These are phyloP conservation scores for Amanita rimosa DNA, from an alignment of 768 basidiomycete genomes.

Conservation along the genomic window DNA sequence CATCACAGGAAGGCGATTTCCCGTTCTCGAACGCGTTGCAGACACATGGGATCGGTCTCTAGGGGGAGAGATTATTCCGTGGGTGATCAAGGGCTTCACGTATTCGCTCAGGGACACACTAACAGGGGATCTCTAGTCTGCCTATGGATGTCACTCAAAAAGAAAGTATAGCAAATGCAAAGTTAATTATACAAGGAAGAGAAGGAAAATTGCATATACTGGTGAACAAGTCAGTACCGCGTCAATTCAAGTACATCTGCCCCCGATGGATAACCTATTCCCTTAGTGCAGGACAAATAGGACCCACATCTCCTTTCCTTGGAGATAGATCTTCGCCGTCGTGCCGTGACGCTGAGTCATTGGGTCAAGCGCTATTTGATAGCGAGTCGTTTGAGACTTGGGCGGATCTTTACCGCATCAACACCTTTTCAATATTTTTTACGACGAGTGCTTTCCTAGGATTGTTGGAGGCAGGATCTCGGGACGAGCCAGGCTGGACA, in stretches of 20 bases:
- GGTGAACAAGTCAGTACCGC: constrained; percentile 60
- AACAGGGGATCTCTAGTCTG: constrained; percentile 15
- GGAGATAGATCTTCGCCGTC: constrained; percentile 44
- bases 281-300: constrained; percentile 62
- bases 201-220: constrained; percentile 71
- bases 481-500: constrained; percentile 43
- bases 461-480: constrained; percentile 60
- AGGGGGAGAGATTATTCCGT: constrained; percentile 54
- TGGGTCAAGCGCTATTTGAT: constrained; percentile 61
- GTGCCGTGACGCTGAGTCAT: constrained; percentile 48
- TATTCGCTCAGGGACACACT: neutral
- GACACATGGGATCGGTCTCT: constrained; percentile 32
- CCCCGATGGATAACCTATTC: neutral
- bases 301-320: constrained; percentile 51
- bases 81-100: constrained; percentile 10
- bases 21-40: constrained; percentile 50
- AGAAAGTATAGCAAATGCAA: constrained; percentile 47
- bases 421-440: constrained; percentile 71
- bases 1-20: constrained; percentile 58
- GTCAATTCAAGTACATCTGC: neutral
- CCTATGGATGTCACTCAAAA: constrained; percentile 66
- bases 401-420: constrained; percentile 50
- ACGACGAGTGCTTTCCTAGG: constrained; percentile 68
- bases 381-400: constrained; percentile 55
- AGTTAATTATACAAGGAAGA: constrained; percentile 38